These are phyloP conservation scores for Candida adriatica DNA, from an alignment of 805 yeast species.

Conservation along the genomic window DNA sequence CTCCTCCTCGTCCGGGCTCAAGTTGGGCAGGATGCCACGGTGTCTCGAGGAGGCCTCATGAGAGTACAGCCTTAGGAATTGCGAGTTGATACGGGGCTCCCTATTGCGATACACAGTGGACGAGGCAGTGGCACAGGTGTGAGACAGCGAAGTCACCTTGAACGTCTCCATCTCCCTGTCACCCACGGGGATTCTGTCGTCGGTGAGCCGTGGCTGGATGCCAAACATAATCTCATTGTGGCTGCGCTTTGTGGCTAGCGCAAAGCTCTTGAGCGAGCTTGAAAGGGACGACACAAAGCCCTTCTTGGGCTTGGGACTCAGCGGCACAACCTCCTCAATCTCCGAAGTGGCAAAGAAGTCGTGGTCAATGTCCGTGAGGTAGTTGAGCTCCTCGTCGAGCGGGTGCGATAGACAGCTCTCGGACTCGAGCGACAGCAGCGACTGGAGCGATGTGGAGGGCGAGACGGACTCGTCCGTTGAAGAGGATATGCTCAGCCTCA, in stretches of 20 bases:
- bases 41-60: constrained; percentile 38
- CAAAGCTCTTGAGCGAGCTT: constrained; percentile 14
- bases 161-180: constrained; percentile 23
- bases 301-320: constrained; percentile 3
- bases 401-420: constrained; percentile 19
- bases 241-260: constrained; percentile 12
- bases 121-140: constrained; percentile 3
- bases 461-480: constrained; percentile 1
- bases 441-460: constrained; percentile 7
- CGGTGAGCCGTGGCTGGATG: constrained; percentile 23
- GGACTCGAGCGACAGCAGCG: constrained; percentile 11
- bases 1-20: constrained; percentile 29
- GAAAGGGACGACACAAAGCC: constrained; percentile 22
- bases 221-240: constrained; percentile 19
- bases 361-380: constrained; percentile 19
- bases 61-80: constrained; percentile 43
- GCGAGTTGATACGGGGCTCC: constrained; percentile 45
- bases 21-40: constrained; percentile 26
- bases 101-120: constrained; percentile 23
- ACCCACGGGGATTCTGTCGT: constrained; percentile 17
- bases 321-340: constrained; percentile 4
- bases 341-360: constrained; percentile 13
- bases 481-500: constrained; percentile 4
- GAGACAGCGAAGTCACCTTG: constrained; percentile 18
- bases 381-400: constrained; percentile 10